Evolutionary conservation across 176 grass and related monocot genomes (phyloP).

Genomic region (Aegilops tauschii): DNA sequence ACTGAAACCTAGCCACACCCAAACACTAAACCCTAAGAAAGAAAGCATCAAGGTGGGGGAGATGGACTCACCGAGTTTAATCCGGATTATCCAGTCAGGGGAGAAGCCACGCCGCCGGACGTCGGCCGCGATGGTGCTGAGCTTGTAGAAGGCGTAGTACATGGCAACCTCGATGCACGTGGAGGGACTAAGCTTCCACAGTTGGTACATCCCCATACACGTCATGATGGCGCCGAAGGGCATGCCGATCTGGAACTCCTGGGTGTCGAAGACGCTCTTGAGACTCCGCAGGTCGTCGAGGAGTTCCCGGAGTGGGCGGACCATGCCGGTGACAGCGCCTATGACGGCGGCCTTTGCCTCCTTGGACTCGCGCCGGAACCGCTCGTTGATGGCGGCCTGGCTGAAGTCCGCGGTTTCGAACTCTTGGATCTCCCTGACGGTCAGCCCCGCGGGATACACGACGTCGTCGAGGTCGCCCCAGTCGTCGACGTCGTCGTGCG

Average conservation of each 20-base stretch:
- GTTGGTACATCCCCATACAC: not conserved
- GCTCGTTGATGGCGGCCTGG: not conserved
- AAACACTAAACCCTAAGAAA: not conserved
- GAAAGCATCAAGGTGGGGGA: not conserved
- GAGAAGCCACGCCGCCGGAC: not conserved
- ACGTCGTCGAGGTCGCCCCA: not conserved
- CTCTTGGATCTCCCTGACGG: not conserved
- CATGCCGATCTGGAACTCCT: not conserved
- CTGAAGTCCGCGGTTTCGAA: not conserved
- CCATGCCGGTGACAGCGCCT: not conserved
- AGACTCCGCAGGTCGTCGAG: not conserved
- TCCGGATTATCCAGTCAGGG: not conserved
- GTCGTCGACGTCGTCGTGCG: not conserved
- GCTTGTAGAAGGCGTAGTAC: constrained; percentile 6
- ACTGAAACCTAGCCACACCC: too few species aligned
- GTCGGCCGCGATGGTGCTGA: not conserved
- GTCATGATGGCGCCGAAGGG: not conserved
- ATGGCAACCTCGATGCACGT: not conserved
- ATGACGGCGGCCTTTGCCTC: not conserved
- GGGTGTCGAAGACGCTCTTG: not conserved
- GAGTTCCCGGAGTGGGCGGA: not conserved
- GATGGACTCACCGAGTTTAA: not conserved
- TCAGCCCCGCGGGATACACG: not conserved
- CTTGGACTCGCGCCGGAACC: not conserved
- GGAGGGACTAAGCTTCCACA: not conserved